phyloP scores from a whole-genome alignment of 2,329 filamentous ascomycete species.

The Stemphylium lycopersici region DNA sequence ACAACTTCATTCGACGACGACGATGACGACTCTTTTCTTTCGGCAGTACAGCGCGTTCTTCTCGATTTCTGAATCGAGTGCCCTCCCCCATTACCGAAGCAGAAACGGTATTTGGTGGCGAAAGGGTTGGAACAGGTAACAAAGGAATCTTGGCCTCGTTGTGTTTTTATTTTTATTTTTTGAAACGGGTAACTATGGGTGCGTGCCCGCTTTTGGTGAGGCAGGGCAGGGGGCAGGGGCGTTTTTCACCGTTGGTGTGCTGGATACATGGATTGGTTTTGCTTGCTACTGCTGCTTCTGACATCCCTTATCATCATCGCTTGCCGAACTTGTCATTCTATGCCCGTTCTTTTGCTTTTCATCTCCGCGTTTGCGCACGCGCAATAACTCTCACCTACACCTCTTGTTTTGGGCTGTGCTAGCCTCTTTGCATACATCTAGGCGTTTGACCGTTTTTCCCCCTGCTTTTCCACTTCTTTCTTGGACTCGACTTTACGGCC shows the following conservation, averaged over 20 bases:
- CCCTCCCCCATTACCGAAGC: not conserved
- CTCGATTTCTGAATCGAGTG: not conserved
- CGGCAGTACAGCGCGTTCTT: not conserved
- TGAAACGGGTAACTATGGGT: not conserved
- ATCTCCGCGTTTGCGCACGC: too few species aligned
- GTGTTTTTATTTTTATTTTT: conserved; percentile 1
- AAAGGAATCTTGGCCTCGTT: not conserved
- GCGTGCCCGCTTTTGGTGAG: not conserved
- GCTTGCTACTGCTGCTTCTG: not conserved
- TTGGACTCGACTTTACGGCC: too few species aligned
- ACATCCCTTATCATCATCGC: not conserved
- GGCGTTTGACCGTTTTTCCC: conserved; percentile 5
- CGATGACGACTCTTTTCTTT: not conserved
- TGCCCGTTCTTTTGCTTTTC: not conserved
- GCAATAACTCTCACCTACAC: not conserved
- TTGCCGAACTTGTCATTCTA: not conserved
- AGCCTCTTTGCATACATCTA: conserved; percentile 10
- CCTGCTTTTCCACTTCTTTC: too few species aligned
- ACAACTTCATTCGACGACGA: not conserved
- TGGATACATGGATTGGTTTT: not conserved
- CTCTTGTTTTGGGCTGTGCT: not conserved
- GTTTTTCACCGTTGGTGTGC: not conserved
- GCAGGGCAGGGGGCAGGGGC: not conserved
- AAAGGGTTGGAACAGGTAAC: not conserved
- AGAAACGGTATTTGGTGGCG: not conserved